phyloP scores from a whole-genome alignment of 441 rosid genomes.

The Flueggea neowawraea region DNA sequence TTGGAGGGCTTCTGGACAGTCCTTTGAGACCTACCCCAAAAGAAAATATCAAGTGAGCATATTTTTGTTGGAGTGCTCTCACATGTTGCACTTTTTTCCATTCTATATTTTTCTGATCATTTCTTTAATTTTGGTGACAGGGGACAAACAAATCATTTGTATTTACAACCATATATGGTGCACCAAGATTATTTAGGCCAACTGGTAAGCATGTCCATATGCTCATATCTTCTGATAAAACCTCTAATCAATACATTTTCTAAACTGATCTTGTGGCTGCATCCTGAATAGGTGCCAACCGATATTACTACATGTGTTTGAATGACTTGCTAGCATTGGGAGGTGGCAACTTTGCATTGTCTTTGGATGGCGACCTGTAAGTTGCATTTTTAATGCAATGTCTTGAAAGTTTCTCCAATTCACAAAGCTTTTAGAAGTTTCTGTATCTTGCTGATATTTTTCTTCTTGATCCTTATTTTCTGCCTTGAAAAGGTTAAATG shows the following conservation, averaged over 20 bases:
- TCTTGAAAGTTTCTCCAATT: too few species aligned
- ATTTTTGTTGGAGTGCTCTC: not conserved
- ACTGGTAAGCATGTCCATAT: constrained; percentile 55
- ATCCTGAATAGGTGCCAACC: constrained; percentile 71
- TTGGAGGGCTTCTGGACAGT: constrained; percentile 84
- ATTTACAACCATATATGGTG: constrained; percentile 87
- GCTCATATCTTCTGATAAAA: not conserved
- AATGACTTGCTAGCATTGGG: constrained; percentile 86
- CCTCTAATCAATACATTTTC: too few species aligned
- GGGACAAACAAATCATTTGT: constrained; percentile 87
- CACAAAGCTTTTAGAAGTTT: not conserved
- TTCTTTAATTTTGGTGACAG: constrained; percentile 27
- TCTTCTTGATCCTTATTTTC: constrained; percentile 1
- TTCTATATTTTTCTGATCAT: not conserved
- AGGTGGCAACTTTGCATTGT: constrained; percentile 80
- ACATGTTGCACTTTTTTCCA: not conserved
- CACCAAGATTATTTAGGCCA: constrained; percentile 93
- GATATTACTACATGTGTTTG: constrained; percentile 83
- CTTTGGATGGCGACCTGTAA: constrained; percentile 89
- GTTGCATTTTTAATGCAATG: constrained; percentile 26
- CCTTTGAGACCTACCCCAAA: constrained; percentile 81
- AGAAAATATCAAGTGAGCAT: constrained; percentile 83
- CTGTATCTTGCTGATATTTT: not conserved
- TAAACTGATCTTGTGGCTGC: constrained; percentile 1
- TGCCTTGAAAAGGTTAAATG: constrained; percentile 53